Conservation (phyloP, 805 yeast genomes). For the Diddensiella santjacobensis region DNA sequence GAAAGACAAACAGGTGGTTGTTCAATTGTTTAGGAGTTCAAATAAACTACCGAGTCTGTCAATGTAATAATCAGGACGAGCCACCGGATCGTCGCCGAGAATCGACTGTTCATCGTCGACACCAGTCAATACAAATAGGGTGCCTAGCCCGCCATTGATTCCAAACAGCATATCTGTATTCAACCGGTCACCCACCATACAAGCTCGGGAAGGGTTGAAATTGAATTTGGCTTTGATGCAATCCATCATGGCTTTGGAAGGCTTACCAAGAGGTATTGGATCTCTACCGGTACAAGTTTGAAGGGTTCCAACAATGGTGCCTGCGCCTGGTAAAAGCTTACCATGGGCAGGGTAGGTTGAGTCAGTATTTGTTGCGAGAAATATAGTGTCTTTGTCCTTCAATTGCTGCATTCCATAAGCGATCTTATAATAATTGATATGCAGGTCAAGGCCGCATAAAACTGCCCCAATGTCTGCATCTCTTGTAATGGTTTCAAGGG, state of each 20-base stretch:
- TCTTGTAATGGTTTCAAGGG: constrained; percentile 38
- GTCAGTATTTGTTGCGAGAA: constrained; percentile 91
- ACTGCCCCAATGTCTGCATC: constrained; percentile 84
- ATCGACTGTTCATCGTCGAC: constrained; percentile 75
- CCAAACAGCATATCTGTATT: constrained; percentile 96
- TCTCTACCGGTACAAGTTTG: constrained; percentile 71
- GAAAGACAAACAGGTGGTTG: neutral
- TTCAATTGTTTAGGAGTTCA: constrained; percentile 38
- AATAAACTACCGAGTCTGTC: constrained; percentile 72
- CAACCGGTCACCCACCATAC: constrained; percentile 94
- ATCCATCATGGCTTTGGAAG: constrained; percentile 84
- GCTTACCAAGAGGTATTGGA: constrained; percentile 93
- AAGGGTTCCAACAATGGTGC: constrained; percentile 77
- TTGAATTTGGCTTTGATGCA: constrained; percentile 67
- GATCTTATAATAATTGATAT: constrained; percentile 75
- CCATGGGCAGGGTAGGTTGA: constrained; percentile 93
- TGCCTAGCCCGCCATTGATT: constrained; percentile 76
- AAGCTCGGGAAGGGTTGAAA: constrained; percentile 52
- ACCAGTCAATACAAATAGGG: constrained; percentile 86
- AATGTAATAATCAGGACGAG: constrained; percentile 65
- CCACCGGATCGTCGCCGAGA: constrained; percentile 36
- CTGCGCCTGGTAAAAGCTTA: constrained; percentile 88
- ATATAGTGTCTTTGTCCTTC: constrained; percentile 50
- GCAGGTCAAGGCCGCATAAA: constrained; percentile 77
- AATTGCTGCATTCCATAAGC: constrained; percentile 81